phyloP scores from a whole-genome alignment of 148 eudicot species.

The Chenopodium berlandieri region DNA sequence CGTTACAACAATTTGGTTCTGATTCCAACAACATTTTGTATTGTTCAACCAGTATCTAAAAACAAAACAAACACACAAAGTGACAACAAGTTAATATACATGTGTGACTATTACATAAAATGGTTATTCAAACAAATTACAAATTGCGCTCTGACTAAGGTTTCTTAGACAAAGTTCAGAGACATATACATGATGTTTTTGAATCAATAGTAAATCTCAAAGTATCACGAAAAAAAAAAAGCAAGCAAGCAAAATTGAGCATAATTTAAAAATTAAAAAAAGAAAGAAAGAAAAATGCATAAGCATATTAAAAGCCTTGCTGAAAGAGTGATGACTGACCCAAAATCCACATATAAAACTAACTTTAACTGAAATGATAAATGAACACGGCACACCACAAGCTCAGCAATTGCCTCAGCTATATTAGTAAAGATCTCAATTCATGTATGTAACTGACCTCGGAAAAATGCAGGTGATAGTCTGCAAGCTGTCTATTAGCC shows the following conservation, averaged over 20 bases:
- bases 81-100: no score
- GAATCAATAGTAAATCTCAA: neutral
- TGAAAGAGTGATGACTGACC: neutral
- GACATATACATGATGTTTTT: neutral
- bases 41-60: no score
- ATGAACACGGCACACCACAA: slow-evolving; percentile 2
- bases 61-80: no score
- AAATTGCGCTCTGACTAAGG: no score
- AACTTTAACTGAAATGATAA: slow-evolving; percentile 4
- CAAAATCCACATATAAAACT: neutral
- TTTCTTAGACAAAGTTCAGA: neutral
- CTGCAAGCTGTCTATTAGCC: slow-evolving; percentile 89
- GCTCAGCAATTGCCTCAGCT: slow-evolving; percentile 12
- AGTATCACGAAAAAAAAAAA: neutral
- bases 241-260: neutral
- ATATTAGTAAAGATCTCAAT: slow-evolving; percentile 17
- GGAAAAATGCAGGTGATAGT: slow-evolving; percentile 76
- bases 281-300: neutral
- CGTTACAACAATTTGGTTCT: no score
- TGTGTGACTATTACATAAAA: neutral
- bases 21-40: no score
- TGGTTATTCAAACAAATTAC: neutral
- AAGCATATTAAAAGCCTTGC: neutral
- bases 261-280: no score
- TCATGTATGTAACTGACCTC: slow-evolving; percentile 54